Evolutionary conservation across 2,329 filamentous ascomycete genomes (phyloP).

Genomic region (Orbilia brochopaga): DNA sequence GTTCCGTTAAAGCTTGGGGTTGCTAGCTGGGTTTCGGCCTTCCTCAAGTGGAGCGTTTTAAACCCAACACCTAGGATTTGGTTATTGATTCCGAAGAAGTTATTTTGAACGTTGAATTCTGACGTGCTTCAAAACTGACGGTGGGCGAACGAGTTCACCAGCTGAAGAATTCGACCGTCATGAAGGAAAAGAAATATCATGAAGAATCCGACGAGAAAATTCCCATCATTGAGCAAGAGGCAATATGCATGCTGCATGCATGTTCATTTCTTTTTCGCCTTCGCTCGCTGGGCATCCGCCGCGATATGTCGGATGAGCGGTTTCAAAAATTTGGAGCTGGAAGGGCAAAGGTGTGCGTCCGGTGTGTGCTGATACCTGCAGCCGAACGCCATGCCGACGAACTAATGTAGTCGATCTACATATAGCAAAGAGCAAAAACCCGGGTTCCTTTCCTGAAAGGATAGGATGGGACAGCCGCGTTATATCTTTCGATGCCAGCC

Average conservation of each 20-base stretch:
- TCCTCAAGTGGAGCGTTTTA: slow-evolving; percentile 1
- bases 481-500: slow-evolving; percentile 24
- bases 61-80: slow-evolving; percentile 9
- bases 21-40: slow-evolving; percentile 12
- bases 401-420: slow-evolving; percentile 27
- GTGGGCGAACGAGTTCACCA: not conserved
- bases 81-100: slow-evolving; percentile 24
- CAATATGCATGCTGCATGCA: not conserved
- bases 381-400: slow-evolving; percentile 41
- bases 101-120: slow-evolving; percentile 15
- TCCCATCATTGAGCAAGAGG: not conserved
- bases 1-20: slow-evolving; percentile 43
- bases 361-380: slow-evolving; percentile 33
- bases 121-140: slow-evolving; percentile 15
- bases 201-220: not conserved
- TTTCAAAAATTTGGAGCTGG: slow-evolving; percentile 44
- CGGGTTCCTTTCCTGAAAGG: slow-evolving; percentile 17
- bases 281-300: slow-evolving; percentile 26
- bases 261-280: slow-evolving; percentile 24
- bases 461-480: slow-evolving; percentile 7
- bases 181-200: not conserved
- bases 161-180: not conserved
- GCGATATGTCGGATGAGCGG: slow-evolving; percentile 22
- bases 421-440: slow-evolving; percentile 17
- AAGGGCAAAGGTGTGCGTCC: slow-evolving; percentile 2